Base-by-base conservation (phyloP, 2,329 filamentous ascomycete genomes). In the Cylindrodendrum hubeiense region DNA sequence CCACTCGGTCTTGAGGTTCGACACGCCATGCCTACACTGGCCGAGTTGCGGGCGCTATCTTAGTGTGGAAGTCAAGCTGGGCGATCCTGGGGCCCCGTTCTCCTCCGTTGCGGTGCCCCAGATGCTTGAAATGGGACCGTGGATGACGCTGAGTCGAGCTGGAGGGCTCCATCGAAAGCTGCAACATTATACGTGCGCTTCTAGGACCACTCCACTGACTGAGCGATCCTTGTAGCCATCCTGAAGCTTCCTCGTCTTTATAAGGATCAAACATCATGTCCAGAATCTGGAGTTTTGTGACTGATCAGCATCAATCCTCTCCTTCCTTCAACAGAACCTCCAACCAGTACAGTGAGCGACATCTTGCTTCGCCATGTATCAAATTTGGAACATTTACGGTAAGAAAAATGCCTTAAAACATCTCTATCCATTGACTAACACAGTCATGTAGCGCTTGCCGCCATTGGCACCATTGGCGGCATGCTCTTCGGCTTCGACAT, bases 401-500 rank as follows among this genome's bases (percentile, higher is more conserved):
- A 71, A 39, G 70, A 21, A 22, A 49, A 12, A 3, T 8, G 33
- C 10, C 10, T n/a, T 37, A 5, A n/a, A 10, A 13, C 15, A n/a
- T 8, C 9, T 19, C 4, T 63, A 7, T 2, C 5, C 34, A 6
- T 55, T 21, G 5, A 58, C 68, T 70, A 60, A 76, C 58, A 39
- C 37, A n/a, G 28, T 26, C 2, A 3, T 24, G 4, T 33, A 80
- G 79, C 77, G 1, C 73, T 80, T 52, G 79, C 79, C 63, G 78
- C 77, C 74, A 74, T 80, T 53, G 79, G 78, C 75, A 82, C 80
- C 65, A 81, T 82, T 54, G 80, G 80, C 67, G 80, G 80, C 57
- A 80, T 80, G 75, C 77, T 82, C 34, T 87, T 87, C 68, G 85
- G 84, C 62, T 89, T 89, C 75, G 86, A 88, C 67, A 87, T 88